Evolutionary conservation across 2,329 filamentous ascomycete species (phyloP), one percentile per base, ranked within the genome.

Genomic region (Balansia obtecta): DNA sequence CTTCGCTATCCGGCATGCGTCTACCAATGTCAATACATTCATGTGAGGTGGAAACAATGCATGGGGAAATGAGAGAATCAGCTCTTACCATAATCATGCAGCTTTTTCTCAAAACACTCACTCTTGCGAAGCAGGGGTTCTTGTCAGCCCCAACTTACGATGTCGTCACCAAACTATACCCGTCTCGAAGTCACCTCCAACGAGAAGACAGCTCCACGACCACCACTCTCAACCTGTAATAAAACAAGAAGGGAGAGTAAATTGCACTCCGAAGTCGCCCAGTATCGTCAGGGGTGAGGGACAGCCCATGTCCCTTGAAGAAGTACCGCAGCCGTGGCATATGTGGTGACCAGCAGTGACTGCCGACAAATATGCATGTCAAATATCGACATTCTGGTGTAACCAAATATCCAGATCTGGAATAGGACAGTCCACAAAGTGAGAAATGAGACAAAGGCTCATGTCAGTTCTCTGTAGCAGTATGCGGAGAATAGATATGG

Each of bases 261-360:
- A 37, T 37, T 37, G 34, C 27, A 27, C 27, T 27, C 27, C 7
- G 27, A 7, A 7, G 27, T 37, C 34, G 15, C 11, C 6, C 6
- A 12, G 15, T 37, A 37, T 37, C 11, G 1, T 37, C 34, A 37
- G 34, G 34, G 34, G 15, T 15, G 18, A 12, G 12, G 11, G 22
- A 18, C 37, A 30, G 41, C 27, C 44, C 13, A 12, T 20, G 13
- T n/a, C 42, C 27, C 22, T 13, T 34, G n/a, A 4, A 34, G 16
- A 46, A 46, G 34, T 45, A 45, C 50, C 49, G 51, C 51, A 54
- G 48, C 44, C 47, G 16, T 43, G 49, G 45, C 50, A 43, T 48
- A 50, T 41, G 53, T 53, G 48, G 52, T 54, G 55, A 57, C 54
- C 52, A 53, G 47, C 52, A 40, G 43, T 49, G 51, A 50, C 52